phyloP scores from a whole-genome alignment of 495 filamentous ascomycete species.

The Terfezia claveryi region DNA sequence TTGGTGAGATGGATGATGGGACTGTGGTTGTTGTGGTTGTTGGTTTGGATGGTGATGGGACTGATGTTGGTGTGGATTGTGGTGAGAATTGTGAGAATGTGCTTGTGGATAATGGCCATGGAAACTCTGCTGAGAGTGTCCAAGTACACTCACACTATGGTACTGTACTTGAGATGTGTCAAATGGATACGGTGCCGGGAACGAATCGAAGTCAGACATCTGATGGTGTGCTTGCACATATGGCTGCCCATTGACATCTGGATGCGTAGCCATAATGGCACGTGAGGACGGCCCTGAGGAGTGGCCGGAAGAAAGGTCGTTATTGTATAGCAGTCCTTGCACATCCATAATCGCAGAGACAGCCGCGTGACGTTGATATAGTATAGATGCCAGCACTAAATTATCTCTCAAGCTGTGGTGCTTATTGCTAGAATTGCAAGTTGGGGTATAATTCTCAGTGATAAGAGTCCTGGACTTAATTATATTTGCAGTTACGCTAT shows the following conservation, averaged over 20 bases:
- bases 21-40: slow-evolving; percentile 1
- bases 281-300: slow-evolving; percentile 15
- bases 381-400: slow-evolving; percentile 17
- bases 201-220: slow-evolving; percentile 19
- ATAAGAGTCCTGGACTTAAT: not conserved
- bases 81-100: slow-evolving; percentile 27
- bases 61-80: not conserved
- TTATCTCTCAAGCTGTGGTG: slow-evolving; percentile 14
- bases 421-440: slow-evolving; percentile 20
- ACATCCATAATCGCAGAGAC: slow-evolving; percentile 19
- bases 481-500: slow-evolving; percentile 2
- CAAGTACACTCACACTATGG: slow-evolving; percentile 13
- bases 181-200: slow-evolving; percentile 15
- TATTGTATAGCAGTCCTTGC: slow-evolving; percentile 20
- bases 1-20: slow-evolving; percentile 13
- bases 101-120: slow-evolving; percentile 31
- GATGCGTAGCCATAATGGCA: slow-evolving; percentile 19
- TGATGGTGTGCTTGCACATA: slow-evolving; percentile 15
- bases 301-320: slow-evolving; percentile 14
- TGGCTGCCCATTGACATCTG: slow-evolving; percentile 13
- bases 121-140: slow-evolving; percentile 13
- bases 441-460: slow-evolving; percentile 3
- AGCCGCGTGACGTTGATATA: slow-evolving; percentile 15
- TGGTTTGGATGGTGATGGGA: slow-evolving; percentile 8
- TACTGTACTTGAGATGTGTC: slow-evolving; percentile 19